These are phyloP conservation scores for Monilinia fructicola DNA, from an alignment of 2,329 filamentous ascomycete species.

Conservation along the genomic window DNA sequence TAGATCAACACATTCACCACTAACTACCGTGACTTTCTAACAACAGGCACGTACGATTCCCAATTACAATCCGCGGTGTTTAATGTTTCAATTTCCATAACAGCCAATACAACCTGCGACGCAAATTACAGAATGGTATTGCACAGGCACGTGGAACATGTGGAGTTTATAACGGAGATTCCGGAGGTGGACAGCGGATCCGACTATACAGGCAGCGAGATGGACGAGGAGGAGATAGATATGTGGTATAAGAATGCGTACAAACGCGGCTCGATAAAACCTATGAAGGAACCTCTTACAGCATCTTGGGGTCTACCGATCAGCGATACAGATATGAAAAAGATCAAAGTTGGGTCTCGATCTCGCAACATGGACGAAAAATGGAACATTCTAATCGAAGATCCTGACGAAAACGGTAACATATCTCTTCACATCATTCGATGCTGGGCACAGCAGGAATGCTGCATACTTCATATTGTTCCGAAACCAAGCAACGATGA, in stretches of 20 bases:
- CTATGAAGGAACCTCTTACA: not conserved
- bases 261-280: not conserved
- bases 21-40: too few species aligned
- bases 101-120: too few species aligned
- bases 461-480: not conserved
- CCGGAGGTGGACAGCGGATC: not conserved
- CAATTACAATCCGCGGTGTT: too few species aligned
- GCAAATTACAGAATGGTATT: not conserved
- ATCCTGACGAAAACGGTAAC: not conserved
- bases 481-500: not conserved
- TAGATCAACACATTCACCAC: too few species aligned
- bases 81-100: too few species aligned
- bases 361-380: not conserved
- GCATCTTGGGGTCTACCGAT: not conserved
- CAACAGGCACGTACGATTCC: too few species aligned
- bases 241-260: not conserved
- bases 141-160: not conserved
- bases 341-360: not conserved
- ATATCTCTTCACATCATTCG: not conserved
- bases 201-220: not conserved
- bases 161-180: not conserved
- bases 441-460: not conserved
- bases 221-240: not conserved
- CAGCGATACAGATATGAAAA: slow-evolving; percentile 4
- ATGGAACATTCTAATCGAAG: not conserved